These are phyloP conservation scores for Smittium culicis DNA, from an alignment of 371 early-diverging fungal genomes.

Conservation along the genomic window DNA sequence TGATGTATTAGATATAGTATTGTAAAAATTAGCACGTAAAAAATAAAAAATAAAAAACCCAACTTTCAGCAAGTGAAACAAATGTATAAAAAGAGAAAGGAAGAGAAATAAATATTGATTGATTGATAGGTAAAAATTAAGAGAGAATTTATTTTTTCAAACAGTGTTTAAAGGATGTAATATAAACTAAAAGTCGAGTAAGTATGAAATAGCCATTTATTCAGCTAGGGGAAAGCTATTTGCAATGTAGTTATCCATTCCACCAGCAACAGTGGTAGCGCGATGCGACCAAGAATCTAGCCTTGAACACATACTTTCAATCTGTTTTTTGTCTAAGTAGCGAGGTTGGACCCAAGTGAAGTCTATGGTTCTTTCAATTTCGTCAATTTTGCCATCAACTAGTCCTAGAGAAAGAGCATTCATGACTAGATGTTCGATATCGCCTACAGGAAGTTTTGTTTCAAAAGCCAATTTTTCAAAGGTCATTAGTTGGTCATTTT, in stretches of 20 bases:
- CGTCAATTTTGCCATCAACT: constrained; percentile 88
- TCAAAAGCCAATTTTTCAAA: constrained; percentile 78
- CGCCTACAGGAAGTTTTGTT: constrained; percentile 57
- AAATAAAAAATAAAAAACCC: no score
- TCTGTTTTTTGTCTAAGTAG: constrained; percentile 78
- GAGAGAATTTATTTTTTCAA: no score
- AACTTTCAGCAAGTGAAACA: no score
- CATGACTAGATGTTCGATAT: constrained; percentile 95
- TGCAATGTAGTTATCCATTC: neutral
- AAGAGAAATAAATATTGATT: no score
- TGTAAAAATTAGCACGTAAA: no score
- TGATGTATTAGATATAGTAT: no score
- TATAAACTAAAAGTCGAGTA: no score
- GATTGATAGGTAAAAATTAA: no score
- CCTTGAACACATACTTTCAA: constrained; percentile 31
- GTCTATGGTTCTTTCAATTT: constrained; percentile 71
- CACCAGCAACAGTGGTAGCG: neutral
- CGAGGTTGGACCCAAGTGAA: constrained; percentile 96
- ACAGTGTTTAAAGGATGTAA: no score
- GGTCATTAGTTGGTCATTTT: constrained; percentile 46
- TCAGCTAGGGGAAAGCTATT: neutral
- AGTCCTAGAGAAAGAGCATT: constrained; percentile 83
- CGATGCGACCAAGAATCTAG: neutral
- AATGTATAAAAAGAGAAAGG: no score
- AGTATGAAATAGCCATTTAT: neutral